Percentiles rank a stretch among this genome's conserved stretches.
Conservation (phyloP, 345 rosid species). For the Populus davidiana region DNA sequence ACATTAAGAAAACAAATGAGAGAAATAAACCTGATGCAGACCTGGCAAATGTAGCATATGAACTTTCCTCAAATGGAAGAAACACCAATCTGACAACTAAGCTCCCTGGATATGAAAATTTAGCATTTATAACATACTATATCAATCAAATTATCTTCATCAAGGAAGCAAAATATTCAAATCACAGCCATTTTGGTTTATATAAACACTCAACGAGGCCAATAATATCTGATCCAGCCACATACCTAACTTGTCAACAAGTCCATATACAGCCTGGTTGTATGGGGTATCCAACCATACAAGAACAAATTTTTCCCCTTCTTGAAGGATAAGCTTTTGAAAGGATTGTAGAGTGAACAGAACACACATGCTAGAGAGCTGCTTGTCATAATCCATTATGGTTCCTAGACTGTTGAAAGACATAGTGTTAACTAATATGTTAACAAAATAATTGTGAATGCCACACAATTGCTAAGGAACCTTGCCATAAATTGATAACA, state of each 20-base stretch:
- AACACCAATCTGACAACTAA: conserved; percentile 89
- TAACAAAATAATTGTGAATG: conserved; percentile 8
- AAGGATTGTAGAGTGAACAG: conserved; percentile 83
- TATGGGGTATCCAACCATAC: conserved; percentile 96
- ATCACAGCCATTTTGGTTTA: conserved; percentile 10
- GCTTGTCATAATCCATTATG: conserved; percentile 54
- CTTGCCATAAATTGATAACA: neutral
- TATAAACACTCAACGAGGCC: conserved; percentile 8
- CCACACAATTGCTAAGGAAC: conserved; percentile 4
- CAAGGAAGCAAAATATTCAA: conserved; percentile 7
- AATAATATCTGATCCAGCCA: conserved; percentile 6
- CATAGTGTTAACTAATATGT: conserved; percentile 7
- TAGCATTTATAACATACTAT: conserved; percentile 11
- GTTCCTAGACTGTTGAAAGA: conserved; percentile 51
- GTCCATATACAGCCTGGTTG: conserved; percentile 94
- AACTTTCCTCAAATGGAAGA: conserved; percentile 96
- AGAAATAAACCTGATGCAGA: conserved; percentile 91
- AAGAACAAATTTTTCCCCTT: conserved; percentile 92
- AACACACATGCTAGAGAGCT: conserved; percentile 77
- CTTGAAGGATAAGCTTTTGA: conserved; percentile 86
- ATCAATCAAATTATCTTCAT: conserved; percentile 4
- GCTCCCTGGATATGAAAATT: conserved; percentile 57
- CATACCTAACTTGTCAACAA: conserved; percentile 87
- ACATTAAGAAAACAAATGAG: conserved; percentile 19
- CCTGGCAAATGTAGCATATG: conserved; percentile 94